These are phyloP conservation scores for Alternaria dauci DNA, from an alignment of 2,329 filamentous ascomycete species.

Conservation along the genomic window DNA sequence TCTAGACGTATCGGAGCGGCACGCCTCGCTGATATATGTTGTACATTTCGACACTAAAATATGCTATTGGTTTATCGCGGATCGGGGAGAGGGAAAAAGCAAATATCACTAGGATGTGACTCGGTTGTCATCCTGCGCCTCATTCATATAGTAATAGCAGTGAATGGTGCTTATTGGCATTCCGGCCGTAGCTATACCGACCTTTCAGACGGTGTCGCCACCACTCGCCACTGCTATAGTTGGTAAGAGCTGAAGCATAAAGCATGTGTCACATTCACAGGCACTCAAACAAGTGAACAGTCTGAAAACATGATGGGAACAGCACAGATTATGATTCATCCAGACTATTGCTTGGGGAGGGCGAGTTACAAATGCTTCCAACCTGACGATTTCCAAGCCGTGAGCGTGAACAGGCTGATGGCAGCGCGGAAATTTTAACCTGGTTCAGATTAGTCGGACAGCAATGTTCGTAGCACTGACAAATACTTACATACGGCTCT, in stretches of 20 bases:
- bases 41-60: background rate
- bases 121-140: background rate
- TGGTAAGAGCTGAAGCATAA: background rate
- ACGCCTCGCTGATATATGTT: background rate
- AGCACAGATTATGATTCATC: background rate
- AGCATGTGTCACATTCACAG: background rate
- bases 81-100: background rate
- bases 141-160: background rate
- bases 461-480: background rate
- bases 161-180: background rate
- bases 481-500: background rate
- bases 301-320: no score
- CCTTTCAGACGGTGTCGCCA: background rate
- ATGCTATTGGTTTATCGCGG: background rate
- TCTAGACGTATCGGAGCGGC: background rate
- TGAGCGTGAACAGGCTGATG: background rate
- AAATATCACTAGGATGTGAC: background rate
- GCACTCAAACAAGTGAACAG: background rate
- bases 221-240: background rate
- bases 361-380: background rate
- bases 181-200: background rate
- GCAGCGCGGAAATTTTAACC: background rate
- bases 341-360: background rate
- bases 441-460: background rate
- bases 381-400: background rate